Conservation (phyloP, 371 early-diverging fungal genomes). For the Mortierella sp. region DNA sequence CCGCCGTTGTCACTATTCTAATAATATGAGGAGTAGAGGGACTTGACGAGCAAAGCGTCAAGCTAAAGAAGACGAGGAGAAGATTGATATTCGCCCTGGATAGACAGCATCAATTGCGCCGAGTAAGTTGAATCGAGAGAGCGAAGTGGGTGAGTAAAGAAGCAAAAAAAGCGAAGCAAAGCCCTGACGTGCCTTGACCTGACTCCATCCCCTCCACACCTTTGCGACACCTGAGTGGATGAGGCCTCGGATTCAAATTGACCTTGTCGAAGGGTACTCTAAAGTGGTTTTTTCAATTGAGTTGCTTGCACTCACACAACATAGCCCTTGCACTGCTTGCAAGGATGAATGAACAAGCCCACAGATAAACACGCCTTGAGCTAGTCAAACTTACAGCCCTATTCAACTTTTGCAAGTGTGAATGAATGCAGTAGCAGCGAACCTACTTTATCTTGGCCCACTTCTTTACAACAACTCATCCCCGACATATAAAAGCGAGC, state of each 20-base stretch:
- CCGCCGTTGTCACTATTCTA: neutral
- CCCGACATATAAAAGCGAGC: conserved; percentile 6
- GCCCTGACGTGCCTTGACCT: neutral
- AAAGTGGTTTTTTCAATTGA: neutral
- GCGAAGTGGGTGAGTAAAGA: too few relatives aligned
- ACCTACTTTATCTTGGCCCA: neutral
- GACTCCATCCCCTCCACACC: neutral
- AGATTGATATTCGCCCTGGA: neutral
- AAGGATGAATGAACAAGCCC: neutral
- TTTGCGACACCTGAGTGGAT: neutral
- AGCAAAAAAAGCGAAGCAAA: neutral
- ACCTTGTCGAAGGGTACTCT: neutral
- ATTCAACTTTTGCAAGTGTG: too few relatives aligned
- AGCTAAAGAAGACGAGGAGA: neutral
- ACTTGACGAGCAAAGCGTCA: neutral
- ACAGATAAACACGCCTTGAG: neutral
- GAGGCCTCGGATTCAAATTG: conserved; percentile 1
- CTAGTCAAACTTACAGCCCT: neutral
- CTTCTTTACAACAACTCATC: neutral
- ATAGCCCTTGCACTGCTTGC: neutral
- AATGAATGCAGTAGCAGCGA: neutral
- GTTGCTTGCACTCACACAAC: neutral
- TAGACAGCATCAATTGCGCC: neutral
- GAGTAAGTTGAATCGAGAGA: neutral
- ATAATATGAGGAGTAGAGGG: neutral